Conservation (phyloP, 768 basidiomycete genomes). For the Boletus sensibilis region DNA sequence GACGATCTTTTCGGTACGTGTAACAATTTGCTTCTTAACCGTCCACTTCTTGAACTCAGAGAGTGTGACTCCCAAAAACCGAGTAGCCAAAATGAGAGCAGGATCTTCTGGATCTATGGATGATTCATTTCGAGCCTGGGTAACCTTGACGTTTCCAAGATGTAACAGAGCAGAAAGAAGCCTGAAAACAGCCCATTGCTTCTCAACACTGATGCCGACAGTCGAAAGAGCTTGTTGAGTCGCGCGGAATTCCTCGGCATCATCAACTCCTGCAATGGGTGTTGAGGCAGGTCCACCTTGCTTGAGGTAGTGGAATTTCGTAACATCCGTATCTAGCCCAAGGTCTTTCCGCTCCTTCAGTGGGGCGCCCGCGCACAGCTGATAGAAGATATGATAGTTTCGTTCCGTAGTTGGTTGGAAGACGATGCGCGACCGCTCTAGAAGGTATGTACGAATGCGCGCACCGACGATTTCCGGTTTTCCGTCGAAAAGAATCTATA, state of each 20-base stretch:
- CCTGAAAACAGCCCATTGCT: conserved; percentile 97
- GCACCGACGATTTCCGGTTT: conserved; percentile 97
- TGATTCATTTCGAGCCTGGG: conserved; percentile 77
- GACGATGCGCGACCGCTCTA: conserved; percentile 96
- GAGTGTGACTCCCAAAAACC: conserved; percentile 85
- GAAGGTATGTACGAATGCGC: conserved; percentile 95
- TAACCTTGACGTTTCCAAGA: conserved; percentile 96
- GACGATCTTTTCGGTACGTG: conserved; percentile 93
- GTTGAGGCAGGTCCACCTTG: conserved; percentile 90
- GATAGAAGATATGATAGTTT: conserved; percentile 99
- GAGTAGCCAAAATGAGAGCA: conserved; percentile 75
- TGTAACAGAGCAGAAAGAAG: conserved; percentile 91
- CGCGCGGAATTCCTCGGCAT: conserved; percentile 89
- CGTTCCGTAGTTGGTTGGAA: conserved; percentile 96
- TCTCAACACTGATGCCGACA: conserved; percentile 96
- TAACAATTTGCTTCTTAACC: conserved; percentile 94
- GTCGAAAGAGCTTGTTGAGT: conserved; percentile 96
- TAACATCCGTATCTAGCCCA: conserved; percentile 81
- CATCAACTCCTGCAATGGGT: conserved; percentile 90
- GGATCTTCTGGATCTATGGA: conserved; percentile 81
- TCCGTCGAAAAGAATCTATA: conserved; percentile 93
- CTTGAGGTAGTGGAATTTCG: conserved; percentile 87
- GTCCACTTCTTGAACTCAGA: conserved; percentile 99
- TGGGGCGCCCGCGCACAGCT: conserved; percentile 95
- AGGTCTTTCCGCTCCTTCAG: conserved; percentile 94